Percentiles rank a stretch among this genome's conserved stretches.
Evolutionary conservation across 2,329 filamentous ascomycete species (phyloP).

Genomic region (Fusarium papillatum): DNA sequence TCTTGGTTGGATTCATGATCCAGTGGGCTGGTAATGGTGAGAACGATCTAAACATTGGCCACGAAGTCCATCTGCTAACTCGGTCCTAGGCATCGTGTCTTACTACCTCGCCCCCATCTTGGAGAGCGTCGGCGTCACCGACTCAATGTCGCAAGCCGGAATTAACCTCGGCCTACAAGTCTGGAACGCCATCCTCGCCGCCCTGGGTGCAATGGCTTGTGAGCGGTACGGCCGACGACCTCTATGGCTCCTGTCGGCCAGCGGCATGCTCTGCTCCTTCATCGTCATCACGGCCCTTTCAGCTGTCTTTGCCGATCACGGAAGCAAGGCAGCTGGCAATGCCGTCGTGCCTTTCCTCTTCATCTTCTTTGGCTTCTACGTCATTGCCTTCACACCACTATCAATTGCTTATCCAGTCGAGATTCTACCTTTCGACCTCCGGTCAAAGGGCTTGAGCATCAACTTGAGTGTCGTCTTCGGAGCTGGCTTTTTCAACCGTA

Average conservation of each 20-base stretch:
- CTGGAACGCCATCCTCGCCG: constrained; percentile 23
- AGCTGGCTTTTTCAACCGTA: constrained; percentile 24
- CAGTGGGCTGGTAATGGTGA: constrained; percentile 38
- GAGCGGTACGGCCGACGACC: constrained; percentile 27
- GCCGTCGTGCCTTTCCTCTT: constrained; percentile 26
- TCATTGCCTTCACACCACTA: constrained; percentile 24
- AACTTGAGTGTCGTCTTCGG: constrained; percentile 20
- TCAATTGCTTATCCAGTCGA: constrained; percentile 25
- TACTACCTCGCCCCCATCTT: constrained; percentile 31
- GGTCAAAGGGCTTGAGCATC: constrained; percentile 29
- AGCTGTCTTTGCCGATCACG: constrained; percentile 12
- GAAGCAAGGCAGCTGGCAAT: constrained; percentile 7
- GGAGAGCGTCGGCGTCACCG: constrained; percentile 17
- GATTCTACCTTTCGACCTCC: constrained; percentile 21
- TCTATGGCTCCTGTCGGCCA: constrained; percentile 6
- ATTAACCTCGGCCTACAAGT: constrained; percentile 26
- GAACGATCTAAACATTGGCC: accelerated
- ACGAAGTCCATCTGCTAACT: neutral
- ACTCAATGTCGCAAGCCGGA: constrained; percentile 10
- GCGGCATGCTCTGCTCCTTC: constrained; percentile 26
- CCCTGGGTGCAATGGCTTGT: constrained; percentile 15
- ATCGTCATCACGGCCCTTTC: constrained; percentile 20
- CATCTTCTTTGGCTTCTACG: constrained; percentile 32
- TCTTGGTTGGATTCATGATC: constrained; percentile 32
- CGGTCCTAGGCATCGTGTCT: constrained; percentile 10